Evolutionary conservation across 2,329 filamentous ascomycete genomes (phyloP).

Genomic region (Aspergillus sp.): DNA sequence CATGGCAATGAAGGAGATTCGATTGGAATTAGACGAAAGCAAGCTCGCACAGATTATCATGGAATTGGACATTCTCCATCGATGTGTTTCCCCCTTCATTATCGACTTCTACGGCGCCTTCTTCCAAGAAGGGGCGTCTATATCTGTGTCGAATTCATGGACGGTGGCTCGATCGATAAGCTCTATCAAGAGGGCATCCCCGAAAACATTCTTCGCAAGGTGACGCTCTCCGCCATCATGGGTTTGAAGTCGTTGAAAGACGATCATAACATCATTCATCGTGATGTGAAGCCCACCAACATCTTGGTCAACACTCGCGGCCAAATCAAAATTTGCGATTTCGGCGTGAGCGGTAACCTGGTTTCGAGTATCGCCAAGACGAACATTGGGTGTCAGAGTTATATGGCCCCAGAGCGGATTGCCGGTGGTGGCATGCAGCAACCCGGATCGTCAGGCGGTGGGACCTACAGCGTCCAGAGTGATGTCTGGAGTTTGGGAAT

Average conservation of each 20-base stretch:
- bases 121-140: slow-evolving; percentile 99
- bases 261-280: slow-evolving; percentile 97
- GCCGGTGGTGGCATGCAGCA: slow-evolving; percentile 73
- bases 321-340: slow-evolving; percentile 97
- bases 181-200: slow-evolving; percentile 85
- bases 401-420: slow-evolving; percentile 97
- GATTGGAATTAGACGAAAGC: slow-evolving; percentile 87
- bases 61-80: slow-evolving; percentile 91
- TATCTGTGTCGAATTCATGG: slow-evolving; percentile 99
- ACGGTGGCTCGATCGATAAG: slow-evolving; percentile 95
- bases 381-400: slow-evolving; percentile 97
- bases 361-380: slow-evolving; percentile 97
- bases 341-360: slow-evolving; percentile 91
- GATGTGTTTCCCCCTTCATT: slow-evolving; percentile 90
- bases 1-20: slow-evolving; percentile 99
- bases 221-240: slow-evolving; percentile 81
- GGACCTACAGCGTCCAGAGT: slow-evolving; percentile 94
- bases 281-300: slow-evolving; percentile 98
- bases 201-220: slow-evolving; percentile 79
- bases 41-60: slow-evolving; percentile 97
- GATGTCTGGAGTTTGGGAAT: slow-evolving; percentile 96
- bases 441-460: slow-evolving; percentile 60
- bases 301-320: slow-evolving; percentile 84
- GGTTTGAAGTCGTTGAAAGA: slow-evolving; percentile 91
- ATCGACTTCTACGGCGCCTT: slow-evolving; percentile 99